These are phyloP conservation scores for Phyllosticta citribraziliensis DNA, from an alignment of 2,329 filamentous ascomycete species.

Conservation along the genomic window DNA sequence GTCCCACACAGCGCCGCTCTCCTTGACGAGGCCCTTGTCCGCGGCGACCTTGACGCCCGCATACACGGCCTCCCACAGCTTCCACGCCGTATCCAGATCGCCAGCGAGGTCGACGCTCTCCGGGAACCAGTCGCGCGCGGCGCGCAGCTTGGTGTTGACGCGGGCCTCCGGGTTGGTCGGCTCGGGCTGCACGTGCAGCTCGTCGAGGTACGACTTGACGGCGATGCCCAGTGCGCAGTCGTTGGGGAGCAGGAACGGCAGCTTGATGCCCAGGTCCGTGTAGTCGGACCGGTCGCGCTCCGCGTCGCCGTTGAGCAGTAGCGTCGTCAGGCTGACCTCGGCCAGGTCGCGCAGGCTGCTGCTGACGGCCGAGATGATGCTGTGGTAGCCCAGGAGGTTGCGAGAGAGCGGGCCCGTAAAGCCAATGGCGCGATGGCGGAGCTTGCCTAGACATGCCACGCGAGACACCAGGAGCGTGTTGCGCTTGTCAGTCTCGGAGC, in stretches of 20 bases:
- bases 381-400: conserved; percentile 77
- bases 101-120: conserved; percentile 48
- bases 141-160: conserved; percentile 35
- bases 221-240: conserved; percentile 71
- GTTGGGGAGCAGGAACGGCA: conserved; percentile 60
- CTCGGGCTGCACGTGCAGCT: conserved; percentile 51
- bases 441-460: conserved; percentile 69
- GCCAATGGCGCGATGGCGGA: conserved; percentile 75
- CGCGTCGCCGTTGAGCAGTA: conserved; percentile 74
- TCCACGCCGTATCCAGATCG: conserved; percentile 51
- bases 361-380: conserved; percentile 69
- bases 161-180: conserved; percentile 41
- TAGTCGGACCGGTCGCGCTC: conserved; percentile 51
- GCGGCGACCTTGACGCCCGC: conserved; percentile 47
- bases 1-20: conserved; percentile 46
- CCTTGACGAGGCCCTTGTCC: conserved; percentile 35
- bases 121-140: conserved; percentile 42
- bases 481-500: conserved; percentile 63
- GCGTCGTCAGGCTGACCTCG: conserved; percentile 69
- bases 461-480: conserved; percentile 77
- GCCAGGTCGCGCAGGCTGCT: conserved; percentile 71
- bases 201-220: conserved; percentile 69
- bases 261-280: conserved; percentile 57
- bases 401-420: conserved; percentile 93
- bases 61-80: conserved; percentile 56